phyloP scores from a whole-genome alignment of 495 filamentous ascomycete genomes.

The Penicillium antarcticum region DNA sequence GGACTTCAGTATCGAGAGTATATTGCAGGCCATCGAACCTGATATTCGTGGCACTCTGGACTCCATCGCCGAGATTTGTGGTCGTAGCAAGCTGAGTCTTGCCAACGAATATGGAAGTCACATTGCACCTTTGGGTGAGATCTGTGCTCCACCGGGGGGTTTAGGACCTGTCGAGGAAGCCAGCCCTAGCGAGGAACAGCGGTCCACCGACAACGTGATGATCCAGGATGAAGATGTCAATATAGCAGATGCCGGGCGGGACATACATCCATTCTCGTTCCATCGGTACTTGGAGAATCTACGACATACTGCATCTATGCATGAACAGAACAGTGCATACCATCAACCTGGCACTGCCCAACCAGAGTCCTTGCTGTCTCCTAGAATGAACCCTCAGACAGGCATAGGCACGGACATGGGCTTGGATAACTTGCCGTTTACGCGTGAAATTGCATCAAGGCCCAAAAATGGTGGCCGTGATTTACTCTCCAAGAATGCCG shows the following conservation, averaged over 20 bases:
- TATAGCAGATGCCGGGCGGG: constrained; percentile 20
- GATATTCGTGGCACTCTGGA: constrained; percentile 56
- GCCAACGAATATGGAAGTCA: constrained; percentile 64
- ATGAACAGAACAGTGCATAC: constrained; percentile 7
- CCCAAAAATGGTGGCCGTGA: constrained; percentile 28
- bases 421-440: constrained; percentile 9
- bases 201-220: constrained; percentile 28
- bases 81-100: constrained; percentile 57
- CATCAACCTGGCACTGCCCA: constrained; percentile 6
- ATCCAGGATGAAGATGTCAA: constrained; percentile 37
- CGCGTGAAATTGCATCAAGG: constrained; percentile 31
- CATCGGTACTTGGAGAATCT: constrained; percentile 34
- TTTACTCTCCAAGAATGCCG: constrained; percentile 22
- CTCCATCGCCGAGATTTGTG: constrained; percentile 63
- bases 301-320: constrained; percentile 17
- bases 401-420: neutral
- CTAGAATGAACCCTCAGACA: neutral
- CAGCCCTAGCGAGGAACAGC: constrained; percentile 31
- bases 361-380: constrained; percentile 10
- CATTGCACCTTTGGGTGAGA: constrained; percentile 58
- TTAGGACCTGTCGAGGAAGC: constrained; percentile 43
- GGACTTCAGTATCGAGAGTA: constrained; percentile 58
- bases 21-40: constrained; percentile 56
- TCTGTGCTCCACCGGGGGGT: constrained; percentile 37
- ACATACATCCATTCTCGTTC: constrained; percentile 29